Percentiles rank a stretch among this genome's conserved stretches.
Evolutionary conservation across 768 basidiomycete species (phyloP).

Genomic region (Hericium rajendrae): DNA sequence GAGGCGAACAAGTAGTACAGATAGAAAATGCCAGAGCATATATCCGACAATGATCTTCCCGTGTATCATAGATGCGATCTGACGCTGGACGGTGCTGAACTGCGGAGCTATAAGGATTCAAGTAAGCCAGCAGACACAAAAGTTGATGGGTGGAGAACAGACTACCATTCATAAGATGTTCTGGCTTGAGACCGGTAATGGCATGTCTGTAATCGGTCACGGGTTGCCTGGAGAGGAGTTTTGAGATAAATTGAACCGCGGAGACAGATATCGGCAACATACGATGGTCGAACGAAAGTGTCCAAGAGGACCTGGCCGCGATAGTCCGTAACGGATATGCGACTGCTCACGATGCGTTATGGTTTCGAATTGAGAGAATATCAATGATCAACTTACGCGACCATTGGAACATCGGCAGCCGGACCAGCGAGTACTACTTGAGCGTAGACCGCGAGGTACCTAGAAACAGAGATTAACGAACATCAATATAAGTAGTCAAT

Average conservation of each 20-base stretch:
- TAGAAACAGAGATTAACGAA: conserved; percentile 9
- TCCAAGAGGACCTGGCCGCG: conserved; percentile 36
- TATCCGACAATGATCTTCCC: conserved; percentile 49
- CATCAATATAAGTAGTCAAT: neutral
- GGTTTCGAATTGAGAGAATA: neutral
- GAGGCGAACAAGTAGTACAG: conserved; percentile 21
- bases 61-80: conserved; percentile 31
- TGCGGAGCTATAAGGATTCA: conserved; percentile 27
- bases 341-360: conserved; percentile 21
- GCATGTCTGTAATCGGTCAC: conserved; percentile 37
- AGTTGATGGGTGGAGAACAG: neutral
- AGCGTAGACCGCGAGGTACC: conserved; percentile 38
- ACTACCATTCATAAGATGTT: conserved; percentile 32
- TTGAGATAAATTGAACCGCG: neutral
- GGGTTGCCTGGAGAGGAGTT: conserved; percentile 26
- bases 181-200: conserved; percentile 35
- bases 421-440: conserved; percentile 34
- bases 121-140: too few relatives aligned
- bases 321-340: conserved; percentile 43
- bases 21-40: conserved; percentile 42
- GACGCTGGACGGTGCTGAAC: conserved; percentile 39
- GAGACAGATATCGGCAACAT: neutral
- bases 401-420: conserved; percentile 36
- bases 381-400: conserved; percentile 31
- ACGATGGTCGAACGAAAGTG: conserved; percentile 47